phyloP scores from a whole-genome alignment of 2,329 filamentous ascomycete genomes.

The Hirsutella minnesotensis region DNA sequence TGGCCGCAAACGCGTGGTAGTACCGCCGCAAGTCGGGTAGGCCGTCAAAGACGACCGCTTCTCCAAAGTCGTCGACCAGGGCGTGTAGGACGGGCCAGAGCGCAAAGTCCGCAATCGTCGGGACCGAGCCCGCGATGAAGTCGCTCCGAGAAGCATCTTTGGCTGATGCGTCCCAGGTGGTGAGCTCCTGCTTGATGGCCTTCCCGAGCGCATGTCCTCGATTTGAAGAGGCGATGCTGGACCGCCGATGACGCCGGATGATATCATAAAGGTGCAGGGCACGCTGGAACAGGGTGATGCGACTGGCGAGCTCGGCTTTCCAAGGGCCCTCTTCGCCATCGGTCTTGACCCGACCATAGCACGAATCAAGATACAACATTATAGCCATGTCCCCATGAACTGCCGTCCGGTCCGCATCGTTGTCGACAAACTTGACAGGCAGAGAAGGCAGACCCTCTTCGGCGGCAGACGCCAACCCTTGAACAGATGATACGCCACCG shows the following conservation, averaged over 20 bases:
- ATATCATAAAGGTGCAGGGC: conserved; percentile 21
- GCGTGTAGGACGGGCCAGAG: conserved; percentile 43
- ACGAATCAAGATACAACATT: conserved; percentile 48
- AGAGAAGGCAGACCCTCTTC: conserved; percentile 2
- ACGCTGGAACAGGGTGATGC: conserved; percentile 29
- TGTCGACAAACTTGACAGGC: conserved; percentile 41
- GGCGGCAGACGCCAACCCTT: neutral
- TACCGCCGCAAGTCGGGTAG: conserved; percentile 22
- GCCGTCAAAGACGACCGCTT: conserved; percentile 16
- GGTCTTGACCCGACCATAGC: conserved; percentile 26
- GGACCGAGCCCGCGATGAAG: conserved; percentile 31
- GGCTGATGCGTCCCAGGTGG: conserved; percentile 27
- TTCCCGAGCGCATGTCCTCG: neutral
- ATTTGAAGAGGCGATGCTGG: neutral
- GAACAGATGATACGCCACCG: neutral
- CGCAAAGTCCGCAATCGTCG: conserved; percentile 41
- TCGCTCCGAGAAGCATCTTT: conserved; percentile 13
- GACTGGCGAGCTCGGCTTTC: conserved; percentile 20
- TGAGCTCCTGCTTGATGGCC: conserved; percentile 16
- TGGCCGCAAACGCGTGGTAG: conserved; percentile 18
- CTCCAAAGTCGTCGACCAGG: conserved; percentile 23
- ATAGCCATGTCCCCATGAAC: conserved; percentile 40
- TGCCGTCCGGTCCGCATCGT: conserved; percentile 32
- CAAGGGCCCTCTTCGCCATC: conserved; percentile 10
- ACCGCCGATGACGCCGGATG: neutral